Evolutionary conservation across 768 basidiomycete species (phyloP), one percentile per base, ranked within the genome.

Genomic region (Boletales sp.): DNA sequence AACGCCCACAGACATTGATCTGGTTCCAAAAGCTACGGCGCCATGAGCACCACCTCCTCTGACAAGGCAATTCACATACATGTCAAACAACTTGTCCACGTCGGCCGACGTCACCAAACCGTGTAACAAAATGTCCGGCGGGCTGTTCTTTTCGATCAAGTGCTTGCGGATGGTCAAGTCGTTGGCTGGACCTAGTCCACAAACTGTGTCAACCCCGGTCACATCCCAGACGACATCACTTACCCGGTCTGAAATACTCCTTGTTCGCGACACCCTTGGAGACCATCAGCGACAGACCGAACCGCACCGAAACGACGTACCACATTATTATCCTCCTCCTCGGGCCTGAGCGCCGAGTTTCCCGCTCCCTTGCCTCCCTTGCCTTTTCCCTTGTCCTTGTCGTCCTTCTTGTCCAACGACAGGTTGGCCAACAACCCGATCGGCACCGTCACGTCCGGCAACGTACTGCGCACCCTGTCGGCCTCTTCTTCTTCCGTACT

Each of bases 71-170:
- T 7, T 0, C 12, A 76, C 89, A 30, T 57, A 90, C 87, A 92
- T 88, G 31, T 87, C 76, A 56, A 92, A 93, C n/a, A 93, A 68
- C 55, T 84, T 84, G 50, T 90, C 85, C 3, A 91, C 88, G 53
- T 92, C 90, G 41, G 80, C 79, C 0, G 85, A 80, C 1, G 81
- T 83, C 32, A 93, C 87, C 18, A 93, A 69, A 10, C 87, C 87
- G 56, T 90, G 89, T 2, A 89, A 79, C 37, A 92, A 62, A 48
- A 93, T 90, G 58, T 90, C 89, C 0, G 90, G 90, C 1, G 87
- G 85, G 56, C 80, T 86, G 55, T 88, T 85, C 50, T 80, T 83
- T 59, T 90, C 87, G 40, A 90, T 89, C 59, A 90, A 66, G 24
- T 76, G 74, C 48, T 84, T 84, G 9, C 89, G 79, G 44, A 86